Base-by-base conservation (phyloP, 2,329 filamentous ascomycete species). In the Elsinoe fawcettii region DNA sequence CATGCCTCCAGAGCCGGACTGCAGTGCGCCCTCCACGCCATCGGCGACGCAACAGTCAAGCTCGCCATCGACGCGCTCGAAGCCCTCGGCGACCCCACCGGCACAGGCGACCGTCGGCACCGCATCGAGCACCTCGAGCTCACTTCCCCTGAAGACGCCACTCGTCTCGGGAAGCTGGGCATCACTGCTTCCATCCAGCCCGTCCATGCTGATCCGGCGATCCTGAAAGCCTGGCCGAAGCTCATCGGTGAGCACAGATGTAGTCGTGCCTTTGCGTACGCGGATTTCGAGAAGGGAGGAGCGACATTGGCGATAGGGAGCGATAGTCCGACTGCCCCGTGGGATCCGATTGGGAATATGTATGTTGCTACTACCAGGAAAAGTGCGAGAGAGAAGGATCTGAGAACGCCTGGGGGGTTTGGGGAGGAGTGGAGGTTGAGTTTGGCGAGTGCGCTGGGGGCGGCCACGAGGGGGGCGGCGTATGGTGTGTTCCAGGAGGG, bases 161-260 rank as follows among this genome's bases (percentile, higher is more conserved):
- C 65, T 1, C 72, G 82, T 1, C 74, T 86, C 0, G 83, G 81
- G 5, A 64, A 71, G 22, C 70, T 83, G 3, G 81, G 82, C 51
- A 84, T 86, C 68, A 96, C 90, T 57, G 91, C 95, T 59, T 88
- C 88, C 58, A 95, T 96, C 62, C 89, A 96, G 75, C 93, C 90
- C 20, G 95, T 95, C 74, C 95, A 90, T 70, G 88, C 90, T 63
- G 90, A 96, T 66, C 83, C 84, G 0, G 80, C 81, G 0, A 82
- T 85, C 57, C 70, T 86, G 2, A 72, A 76, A 25, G 82, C 80
- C 0, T 87, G 83, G 80, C 80, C 80, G 0, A 69, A 73, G 6
- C 74, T 86, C 14, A 69, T 86, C 3, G 82, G 81, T 1, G 63
- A 67, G 1, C 69, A 76, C 14, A 73, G 82, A 1, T 80, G 82